Evolutionary conservation across 257 asterid species (phyloP).

Genomic region (Jacaranda copaia): DNA sequence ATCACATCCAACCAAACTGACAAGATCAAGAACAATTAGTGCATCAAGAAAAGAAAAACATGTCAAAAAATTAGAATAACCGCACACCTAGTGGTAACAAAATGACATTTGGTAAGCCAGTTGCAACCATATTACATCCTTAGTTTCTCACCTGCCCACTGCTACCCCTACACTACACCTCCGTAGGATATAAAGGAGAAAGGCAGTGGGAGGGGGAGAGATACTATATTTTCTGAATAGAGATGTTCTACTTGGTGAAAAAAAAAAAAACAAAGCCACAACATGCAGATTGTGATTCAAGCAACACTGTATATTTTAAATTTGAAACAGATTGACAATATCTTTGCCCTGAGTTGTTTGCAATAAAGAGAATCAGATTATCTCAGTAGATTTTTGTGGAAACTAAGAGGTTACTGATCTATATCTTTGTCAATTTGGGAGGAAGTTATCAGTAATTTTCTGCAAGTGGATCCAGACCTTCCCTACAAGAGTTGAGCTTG

Average conservation of each 20-base stretch:
- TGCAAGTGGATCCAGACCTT: constrained; percentile 64
- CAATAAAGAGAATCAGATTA: constrained; percentile 21
- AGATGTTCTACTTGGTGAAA: constrained; percentile 24
- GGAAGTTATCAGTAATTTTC: constrained; percentile 16
- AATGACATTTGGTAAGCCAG: background rate
- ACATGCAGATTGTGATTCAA: background rate
- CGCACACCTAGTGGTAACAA: constrained; percentile 1
- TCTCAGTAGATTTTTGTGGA: constrained; percentile 7
- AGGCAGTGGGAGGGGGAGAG: background rate
- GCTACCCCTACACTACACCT: constrained; percentile 17
- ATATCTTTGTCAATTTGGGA: constrained; percentile 21
- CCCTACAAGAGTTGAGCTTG: constrained; percentile 75
- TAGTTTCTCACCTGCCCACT: constrained; percentile 19
- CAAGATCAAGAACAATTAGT: constrained; percentile 1
- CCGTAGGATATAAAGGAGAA: constrained; percentile 5
- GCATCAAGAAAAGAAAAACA: background rate
- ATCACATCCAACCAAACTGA: constrained; percentile 8
- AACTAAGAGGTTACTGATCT: constrained; percentile 25
- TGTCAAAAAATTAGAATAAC: constrained; percentile 4
- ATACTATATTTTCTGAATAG: background rate
- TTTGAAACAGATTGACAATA: constrained; percentile 14
- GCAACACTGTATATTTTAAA: background rate
- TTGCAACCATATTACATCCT: background rate
- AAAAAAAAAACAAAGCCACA: background rate
- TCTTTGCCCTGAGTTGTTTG: constrained; percentile 7